Evolutionary conservation across 768 basidiomycete genomes (phyloP), one percentile per base, ranked within the genome.

Genomic region (Piloderma croceum): DNA sequence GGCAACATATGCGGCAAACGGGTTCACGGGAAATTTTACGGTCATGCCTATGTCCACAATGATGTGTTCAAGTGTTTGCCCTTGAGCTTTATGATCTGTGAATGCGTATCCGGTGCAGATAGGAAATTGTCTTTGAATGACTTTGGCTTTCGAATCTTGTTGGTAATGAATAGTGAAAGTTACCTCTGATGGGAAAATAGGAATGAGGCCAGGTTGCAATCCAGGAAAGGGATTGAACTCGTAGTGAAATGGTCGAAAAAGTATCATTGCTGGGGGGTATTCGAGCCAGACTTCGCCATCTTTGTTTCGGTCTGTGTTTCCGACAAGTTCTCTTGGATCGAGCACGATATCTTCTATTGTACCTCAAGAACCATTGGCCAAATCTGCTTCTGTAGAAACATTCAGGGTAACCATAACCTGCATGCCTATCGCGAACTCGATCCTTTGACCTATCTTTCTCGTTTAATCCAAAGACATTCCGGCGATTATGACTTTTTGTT

Each of bases 321-420:
- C 39, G 2, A 2, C 13, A n/a, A 36, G 34, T 27, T 72, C 67
- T 17, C 58, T 29, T 1, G 52, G 44, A 48, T 69, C 53, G 0
- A 70, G 50, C 0, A 62, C 34, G 10, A 71, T 60, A 18, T 58
- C 57, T 0, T 47, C 44, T 0, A 73, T 55, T 3, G 29, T 45
- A 0, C 69, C 69, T n/a, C 61, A 25, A 0, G 65, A 58, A 0
- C 71, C 66, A 33, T 72, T 73, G 0, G 67, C 62, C 2, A 71
- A 36, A 37, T 70, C 63, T 1, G 52, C 47, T 17, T 69, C 63
- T 3, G 67, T 67, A 3, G 58, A 53, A 0, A 69, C 43, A 32
- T 70, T 71, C 1, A 47, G 11, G 3, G 54, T 45, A 0, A 68
- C 58, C 65, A 73, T 68, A 0, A 56, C 64, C 32, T 58, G 46